Percentiles rank a stretch among this genome's conserved stretches.
Conservation (phyloP, 495 filamentous ascomycete species). For the Xylaria cubensis region DNA sequence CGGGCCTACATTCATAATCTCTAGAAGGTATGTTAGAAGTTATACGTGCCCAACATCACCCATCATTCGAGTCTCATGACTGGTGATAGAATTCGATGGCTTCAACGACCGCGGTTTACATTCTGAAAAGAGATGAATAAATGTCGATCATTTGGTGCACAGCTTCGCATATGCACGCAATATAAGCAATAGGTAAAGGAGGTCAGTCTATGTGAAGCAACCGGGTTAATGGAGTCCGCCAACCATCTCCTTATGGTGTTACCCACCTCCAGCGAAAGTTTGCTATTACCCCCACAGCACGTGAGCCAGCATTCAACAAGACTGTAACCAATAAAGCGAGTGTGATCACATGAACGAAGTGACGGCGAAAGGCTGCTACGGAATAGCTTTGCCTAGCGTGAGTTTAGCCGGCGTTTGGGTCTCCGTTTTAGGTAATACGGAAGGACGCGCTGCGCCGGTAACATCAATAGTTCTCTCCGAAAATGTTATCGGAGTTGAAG, state of each 20-base stretch:
- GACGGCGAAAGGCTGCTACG: not conserved
- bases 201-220: slow-evolving; percentile 8
- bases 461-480: slow-evolving; percentile 1
- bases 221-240: slow-evolving; percentile 23
- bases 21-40: not conserved
- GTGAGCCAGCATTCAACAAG: not conserved
- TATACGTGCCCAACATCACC: no score
- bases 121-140: not conserved
- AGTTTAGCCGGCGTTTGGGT: slow-evolving; percentile 22
- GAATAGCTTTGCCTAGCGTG: not conserved
- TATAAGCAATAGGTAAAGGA: not conserved
- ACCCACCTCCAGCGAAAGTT: not conserved
- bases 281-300: not conserved
- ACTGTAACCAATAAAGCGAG: not conserved
- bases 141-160: not conserved
- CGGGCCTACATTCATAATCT: not conserved
- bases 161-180: slow-evolving; percentile 9
- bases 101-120: not conserved
- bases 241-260: not conserved
- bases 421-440: slow-evolving; percentile 27
- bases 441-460: slow-evolving; percentile 16
- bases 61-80: no score
- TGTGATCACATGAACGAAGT: not conserved
- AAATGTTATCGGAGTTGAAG: not conserved
- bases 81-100: not conserved